Base-by-base conservation (phyloP, 2,329 filamentous ascomycete genomes). In the Graphilbum fragrans region DNA sequence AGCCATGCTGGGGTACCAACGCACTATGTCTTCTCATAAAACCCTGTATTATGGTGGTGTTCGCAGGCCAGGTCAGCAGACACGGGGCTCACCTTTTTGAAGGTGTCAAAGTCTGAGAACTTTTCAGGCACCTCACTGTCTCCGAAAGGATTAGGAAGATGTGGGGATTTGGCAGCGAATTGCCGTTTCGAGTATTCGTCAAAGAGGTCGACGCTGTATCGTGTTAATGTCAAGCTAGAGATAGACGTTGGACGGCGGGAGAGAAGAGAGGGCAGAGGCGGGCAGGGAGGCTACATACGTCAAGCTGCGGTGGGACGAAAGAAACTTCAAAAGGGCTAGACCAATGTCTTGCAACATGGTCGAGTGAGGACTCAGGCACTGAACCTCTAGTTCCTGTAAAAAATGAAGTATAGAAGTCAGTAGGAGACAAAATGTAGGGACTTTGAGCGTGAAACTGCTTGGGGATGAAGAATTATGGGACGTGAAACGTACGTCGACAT, bases 151-250 rank as follows among this genome's bases (percentile, higher is more conserved):
- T 95, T 96, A 3, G 44, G 47, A 41, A 72, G 72, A 11, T 74
- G 59, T 3, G 87, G 82, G 2, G 82, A 80, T 62, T 86, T 94
- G n/a, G 80, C 72, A 41, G 82, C 63, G 58, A 87, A 98, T 60
- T 95, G 88, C 45, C 87, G 82, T 52, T 87, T 79, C 27, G 87
- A 82, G 57, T 95, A 94, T 55, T 95, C 87, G 56, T 96, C 87
- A 52, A 96, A 94, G 38, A 92, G 80, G 4, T 93, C 87, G 40
- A 70, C 75, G 2, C 88, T 95, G 52, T 38, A 29, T 8, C 22
- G 19, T 27, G 32, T 40, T 20, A 29, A 18, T 29, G 9, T n/a
- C 9, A 11, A 23, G 21, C 9, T 5, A 8, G 19, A 12, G 5
- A 16, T n/a, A n/a, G n/a, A n/a, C n/a, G n/a, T n/a, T n/a, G n/a